Percentiles rank a stretch among this genome's conserved stretches.
These are phyloP conservation scores for Tephrocybe sp. DNA, from an alignment of 768 basidiomycete species.

Conservation along the genomic window DNA sequence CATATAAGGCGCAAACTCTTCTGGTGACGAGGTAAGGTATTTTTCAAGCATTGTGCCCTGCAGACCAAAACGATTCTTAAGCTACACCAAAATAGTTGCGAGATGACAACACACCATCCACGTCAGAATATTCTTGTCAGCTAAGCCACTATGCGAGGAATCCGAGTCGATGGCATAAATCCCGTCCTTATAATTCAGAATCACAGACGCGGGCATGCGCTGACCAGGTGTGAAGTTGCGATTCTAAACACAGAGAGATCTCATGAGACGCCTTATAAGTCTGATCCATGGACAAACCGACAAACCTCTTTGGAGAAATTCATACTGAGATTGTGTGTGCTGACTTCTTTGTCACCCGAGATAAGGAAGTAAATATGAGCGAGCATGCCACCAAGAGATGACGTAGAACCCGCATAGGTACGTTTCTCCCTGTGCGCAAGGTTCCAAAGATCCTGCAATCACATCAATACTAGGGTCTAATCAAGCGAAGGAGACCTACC, in stretches of 20 bases:
- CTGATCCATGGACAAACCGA: not conserved
- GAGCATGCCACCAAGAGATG: constrained; percentile 80
- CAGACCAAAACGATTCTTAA: not conserved
- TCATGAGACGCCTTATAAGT: not conserved
- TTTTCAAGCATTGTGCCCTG: constrained; percentile 91
- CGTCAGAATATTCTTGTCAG: constrained; percentile 67
- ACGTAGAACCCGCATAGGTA: constrained; percentile 83
- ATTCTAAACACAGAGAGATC: not conserved
- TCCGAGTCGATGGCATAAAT: constrained; percentile 66
- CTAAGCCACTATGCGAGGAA: constrained; percentile 32
- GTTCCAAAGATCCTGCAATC: constrained; percentile 54
- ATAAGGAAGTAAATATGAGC: constrained; percentile 87
- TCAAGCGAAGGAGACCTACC: constrained; percentile 32
- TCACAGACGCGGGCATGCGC: constrained; percentile 69
- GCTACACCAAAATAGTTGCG: not conserved
- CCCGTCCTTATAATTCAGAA: constrained; percentile 63
- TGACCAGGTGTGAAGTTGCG: constrained; percentile 71
- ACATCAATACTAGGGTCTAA: not conserved
- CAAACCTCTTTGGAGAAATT: constrained; percentile 60
- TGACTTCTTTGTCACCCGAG: constrained; percentile 65
- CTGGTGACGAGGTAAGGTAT: constrained; percentile 65
- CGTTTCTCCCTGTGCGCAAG: constrained; percentile 59
- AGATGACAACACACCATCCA: constrained; percentile 57
- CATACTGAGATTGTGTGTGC: constrained; percentile 57
- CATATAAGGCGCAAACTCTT: constrained; percentile 59